Conservation (phyloP, 2,329 filamentous ascomycete species). For the Monilinia aucupariae region DNA sequence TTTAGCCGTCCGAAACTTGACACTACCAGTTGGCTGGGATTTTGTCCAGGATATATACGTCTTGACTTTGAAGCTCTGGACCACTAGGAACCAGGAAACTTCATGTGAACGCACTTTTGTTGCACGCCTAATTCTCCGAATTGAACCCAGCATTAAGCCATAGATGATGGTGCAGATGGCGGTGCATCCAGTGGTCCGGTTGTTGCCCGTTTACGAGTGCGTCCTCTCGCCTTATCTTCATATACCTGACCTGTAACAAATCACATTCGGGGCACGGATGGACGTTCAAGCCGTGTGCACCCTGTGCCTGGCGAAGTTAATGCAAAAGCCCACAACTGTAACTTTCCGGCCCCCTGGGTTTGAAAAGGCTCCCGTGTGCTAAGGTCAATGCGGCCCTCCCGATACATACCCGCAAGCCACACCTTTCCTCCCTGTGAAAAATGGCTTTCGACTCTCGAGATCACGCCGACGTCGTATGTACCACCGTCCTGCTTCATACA, state of each 20-base stretch:
- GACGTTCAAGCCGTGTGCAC: too few species aligned
- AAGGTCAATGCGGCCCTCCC: not conserved
- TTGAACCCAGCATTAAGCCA: not conserved
- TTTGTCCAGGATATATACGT: not conserved
- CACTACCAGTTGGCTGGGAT: not conserved
- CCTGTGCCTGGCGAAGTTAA: not conserved
- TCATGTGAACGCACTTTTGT: not conserved
- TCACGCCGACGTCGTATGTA: too few species aligned
- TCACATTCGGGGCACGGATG: not conserved
- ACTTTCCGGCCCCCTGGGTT: not conserved
- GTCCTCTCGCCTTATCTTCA: not conserved
- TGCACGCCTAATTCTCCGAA: conserved; percentile 16
- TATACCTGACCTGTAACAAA: not conserved
- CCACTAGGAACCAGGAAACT: not conserved
- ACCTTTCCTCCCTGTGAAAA: not conserved
- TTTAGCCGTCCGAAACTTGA: not conserved
- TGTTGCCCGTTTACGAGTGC: not conserved
- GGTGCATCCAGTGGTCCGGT: not conserved
- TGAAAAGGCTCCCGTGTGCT: not conserved
- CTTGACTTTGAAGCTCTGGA: not conserved
- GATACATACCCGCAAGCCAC: not conserved
- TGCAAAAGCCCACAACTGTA: not conserved
- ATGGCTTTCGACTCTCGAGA: too few species aligned
- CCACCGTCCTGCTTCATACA: not conserved
- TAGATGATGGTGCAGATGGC: too few species aligned